Evolutionary conservation across 2,329 filamentous ascomycete species (phyloP), one percentile per base, ranked within the genome.

Genomic region (Geosmithia flava): DNA sequence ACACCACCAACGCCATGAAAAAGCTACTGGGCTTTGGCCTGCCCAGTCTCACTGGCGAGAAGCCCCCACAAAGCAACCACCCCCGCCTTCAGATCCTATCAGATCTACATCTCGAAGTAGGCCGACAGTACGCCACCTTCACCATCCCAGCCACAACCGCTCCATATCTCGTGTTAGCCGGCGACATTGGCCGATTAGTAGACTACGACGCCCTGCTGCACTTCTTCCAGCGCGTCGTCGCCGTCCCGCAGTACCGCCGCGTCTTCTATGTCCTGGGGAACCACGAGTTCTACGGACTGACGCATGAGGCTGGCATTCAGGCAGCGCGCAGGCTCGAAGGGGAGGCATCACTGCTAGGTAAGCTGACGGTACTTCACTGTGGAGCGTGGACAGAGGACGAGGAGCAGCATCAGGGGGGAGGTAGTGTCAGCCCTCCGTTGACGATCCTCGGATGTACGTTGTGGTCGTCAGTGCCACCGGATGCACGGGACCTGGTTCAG

Each of bases 371-470:
- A 3, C 55, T 79, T 39, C 59, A 78, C 52, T 11, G 17, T 6
- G 41, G n/a, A 6, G n/a, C 8, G 41, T 43, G 41, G 58, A 30
- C 17, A 11, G 29, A 30, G 11, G 29, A 27, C 23, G 23, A 27
- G 8, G 23, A 27, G 8, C 23, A 27, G 23, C 23, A 27, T 27
- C 23, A 27, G 23, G 8, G 8, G 23, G 8, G 8, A 27, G 23
- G 4, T 27, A 8, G 23, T 8, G 8, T 27, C 23, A 8, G 23
- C 8, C 23, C 23, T 27, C 23, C 23, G 20, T 47, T 78, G n/a
- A 74, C 69, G 2, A 59, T 81, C 2, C 58, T 81, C 2, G 78
- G 78, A 6, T 80, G 74, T 52, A 78, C 76, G 2, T 63, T 82
- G 0, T 80, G 76, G 72, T 78, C 75, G 1, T 53, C 59, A 0